Evolutionary conservation across 495 filamentous ascomycete species (phyloP), one percentile per base, ranked within the genome.

Genomic region (Aspergillus wentii): DNA sequence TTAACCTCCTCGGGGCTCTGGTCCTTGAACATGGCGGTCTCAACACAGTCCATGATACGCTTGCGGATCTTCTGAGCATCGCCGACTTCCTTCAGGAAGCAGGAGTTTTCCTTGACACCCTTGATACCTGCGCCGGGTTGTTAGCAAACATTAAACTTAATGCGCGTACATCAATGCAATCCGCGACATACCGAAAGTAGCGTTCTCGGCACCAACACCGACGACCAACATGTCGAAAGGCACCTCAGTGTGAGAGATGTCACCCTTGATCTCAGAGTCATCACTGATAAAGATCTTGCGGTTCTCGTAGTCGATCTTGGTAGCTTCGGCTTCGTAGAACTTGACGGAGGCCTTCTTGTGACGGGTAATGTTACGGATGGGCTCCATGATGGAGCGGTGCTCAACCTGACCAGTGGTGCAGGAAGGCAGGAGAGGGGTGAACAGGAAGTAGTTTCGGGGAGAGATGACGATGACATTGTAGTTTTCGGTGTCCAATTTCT

Each of bases 371-470:
- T 91, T 92, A 44, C 92, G 84, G 44, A 99, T 79, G 18, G 92
- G 92, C 72, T 99, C 92, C 90, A 99, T 97, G 63, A 99, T 97
- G 45, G 88, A 95, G 56, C 94, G 87, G 72, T 96, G 94, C 71
- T 99, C 94, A 56, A 99, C 91, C 49, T 86, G 83, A 60, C 94
- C 92, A 35, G 88, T 95, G 17, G 92, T 96, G 67, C 94, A 97
- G 58, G 88, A 95, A 35, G 92, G 92, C 28, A 99, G 77, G 30
- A 99, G 79, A 28, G 92, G 92, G 13, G 94, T 99, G 76, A 97
- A 99, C 41, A 99, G 84, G 82, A 99, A 99, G 78, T 92, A 99
- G 68, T 97, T 97, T 51, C 92, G 87, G 38, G 92, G 92, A 28
- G 91, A 96, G 34, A 76, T 84, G 49, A 98, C 86, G 64, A 95